Evolutionary conservation across 2,329 filamentous ascomycete species (phyloP).

Genomic region (Botryotinia convoluta): DNA sequence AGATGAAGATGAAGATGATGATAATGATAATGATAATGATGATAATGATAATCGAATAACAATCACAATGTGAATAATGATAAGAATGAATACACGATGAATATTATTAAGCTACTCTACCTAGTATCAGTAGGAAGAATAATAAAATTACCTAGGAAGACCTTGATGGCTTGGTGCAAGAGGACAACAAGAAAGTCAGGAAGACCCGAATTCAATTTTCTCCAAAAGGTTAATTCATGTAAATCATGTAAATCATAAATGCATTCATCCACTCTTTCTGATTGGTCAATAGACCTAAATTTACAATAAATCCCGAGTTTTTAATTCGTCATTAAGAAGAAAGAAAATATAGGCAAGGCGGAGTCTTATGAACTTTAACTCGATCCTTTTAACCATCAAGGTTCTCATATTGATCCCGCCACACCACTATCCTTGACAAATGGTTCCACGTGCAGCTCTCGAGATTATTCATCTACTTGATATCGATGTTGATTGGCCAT

Average conservation of each 20-base stretch:
- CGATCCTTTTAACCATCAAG: conserved; percentile 9
- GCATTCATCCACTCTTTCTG: background rate
- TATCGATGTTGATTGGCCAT: background rate
- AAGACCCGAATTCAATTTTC: background rate
- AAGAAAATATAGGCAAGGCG: background rate
- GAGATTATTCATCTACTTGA: background rate
- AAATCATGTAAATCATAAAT: background rate
- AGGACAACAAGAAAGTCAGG: background rate
- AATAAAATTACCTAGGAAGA: background rate
- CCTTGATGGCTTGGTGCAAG: background rate
- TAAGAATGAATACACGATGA: background rate
- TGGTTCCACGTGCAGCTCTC: background rate
- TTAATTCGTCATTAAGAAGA: background rate
- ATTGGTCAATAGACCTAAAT: background rate
- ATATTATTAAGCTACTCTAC: background rate
- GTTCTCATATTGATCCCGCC: conserved; percentile 2
- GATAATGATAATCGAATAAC: background rate
- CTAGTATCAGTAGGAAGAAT: background rate
- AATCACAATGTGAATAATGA: background rate
- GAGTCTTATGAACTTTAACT: background rate
- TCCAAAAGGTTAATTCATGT: background rate
- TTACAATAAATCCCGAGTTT: background rate
- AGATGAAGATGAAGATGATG: background rate
- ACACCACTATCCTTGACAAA: background rate
- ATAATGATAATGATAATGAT: too few species aligned